Conservation (phyloP, 257 asterid genomes). For the Scutellaria galericulata region DNA sequence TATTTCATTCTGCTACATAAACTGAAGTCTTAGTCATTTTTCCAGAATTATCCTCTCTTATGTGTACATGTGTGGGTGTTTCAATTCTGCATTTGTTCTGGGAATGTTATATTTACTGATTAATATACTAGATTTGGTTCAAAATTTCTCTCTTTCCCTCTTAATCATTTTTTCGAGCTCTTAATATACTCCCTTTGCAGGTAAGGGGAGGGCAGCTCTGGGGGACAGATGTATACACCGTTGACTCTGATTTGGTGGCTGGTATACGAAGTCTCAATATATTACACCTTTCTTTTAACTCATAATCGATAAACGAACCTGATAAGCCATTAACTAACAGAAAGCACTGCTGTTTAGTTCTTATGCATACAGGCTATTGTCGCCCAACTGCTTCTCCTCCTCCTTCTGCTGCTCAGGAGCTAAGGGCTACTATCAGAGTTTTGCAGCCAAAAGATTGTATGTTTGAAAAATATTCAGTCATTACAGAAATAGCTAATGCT, state of each 20-base stretch:
- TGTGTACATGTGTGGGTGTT: background rate
- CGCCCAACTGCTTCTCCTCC: constrained; percentile 96
- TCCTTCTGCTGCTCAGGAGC: constrained; percentile 82
- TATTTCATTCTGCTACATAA: constrained; percentile 16
- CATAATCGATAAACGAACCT: constrained; percentile 2
- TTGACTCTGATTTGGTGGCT: constrained; percentile 98
- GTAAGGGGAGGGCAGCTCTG: constrained; percentile 97
- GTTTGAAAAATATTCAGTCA: constrained; percentile 39
- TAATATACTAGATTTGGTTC: constrained; percentile 10
- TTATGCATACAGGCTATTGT: constrained; percentile 96
- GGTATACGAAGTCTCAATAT: constrained; percentile 53
- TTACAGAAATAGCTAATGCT: constrained; percentile 22
- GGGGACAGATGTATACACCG: constrained; percentile 97
- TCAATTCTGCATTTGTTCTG: constrained; percentile 21
- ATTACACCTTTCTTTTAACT: constrained; percentile 16
- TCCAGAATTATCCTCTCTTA: background rate
- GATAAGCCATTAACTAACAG: constrained; percentile 41
- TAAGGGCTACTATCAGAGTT: constrained; percentile 86
- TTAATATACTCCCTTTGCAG: constrained; percentile 52
- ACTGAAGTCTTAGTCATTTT: constrained; percentile 1
- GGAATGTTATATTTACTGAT: constrained; percentile 14
- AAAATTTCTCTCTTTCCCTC: constrained; percentile 16
- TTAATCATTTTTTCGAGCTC: constrained; percentile 35
- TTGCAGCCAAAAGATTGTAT: constrained; percentile 93
- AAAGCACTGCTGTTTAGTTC: constrained; percentile 62